Base-by-base conservation (phyloP, 1,284 basidiomycete species). In the Fomitiporia mediterranea region DNA sequence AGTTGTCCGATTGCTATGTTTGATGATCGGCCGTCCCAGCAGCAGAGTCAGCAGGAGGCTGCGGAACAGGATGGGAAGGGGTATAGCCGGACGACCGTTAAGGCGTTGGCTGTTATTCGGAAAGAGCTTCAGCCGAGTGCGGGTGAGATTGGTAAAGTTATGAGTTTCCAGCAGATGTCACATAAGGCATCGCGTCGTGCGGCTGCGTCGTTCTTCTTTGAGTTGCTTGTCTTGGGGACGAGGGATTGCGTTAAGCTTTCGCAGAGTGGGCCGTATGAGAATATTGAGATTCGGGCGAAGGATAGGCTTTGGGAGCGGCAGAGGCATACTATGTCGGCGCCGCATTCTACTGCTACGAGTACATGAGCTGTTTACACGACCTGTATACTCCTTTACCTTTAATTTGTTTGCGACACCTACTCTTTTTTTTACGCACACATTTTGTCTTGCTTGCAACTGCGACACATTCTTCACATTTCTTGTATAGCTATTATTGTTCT, bases 121-220 rank as follows among this genome's bases (percentile, higher is more conserved):
- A 79, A 79, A 61, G 90, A 94, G 66, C 70, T 97, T 43, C 80
- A 85, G 57, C 82, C 82, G 9, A 61, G 55, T 5, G 64, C 71
- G 15, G 75, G 70, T 32, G 80, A 75, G 27, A 69, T 74, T 42
- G 80, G 82, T 39, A 85, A 83, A 69, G 72, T 74, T 4, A 70
- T 93, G 62, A 86, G 83, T 65, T 95, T 94, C 72, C 78, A 80
- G 52, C 74, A 81, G 64, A 81, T 89, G 73, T 79, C 89, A 1
- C 75, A 84, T 64, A 91, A 87, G 81, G 91, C 93, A 6, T 89
- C 91, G 6, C 86, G 92, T 52, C 84, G 93, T 44, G 96, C 94
- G 2, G 94, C 95, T 0, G 84, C 94, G 0, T 86, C 91, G 1
- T 98, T 99, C 79, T 99, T 99, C 79, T 99, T 98, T 67, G 96